A percentile compares a stretch with the other conserved stretches of the same genome.
Conservation (phyloP, 768 basidiomycete species). For the Termitomyces bulborhizus region DNA sequence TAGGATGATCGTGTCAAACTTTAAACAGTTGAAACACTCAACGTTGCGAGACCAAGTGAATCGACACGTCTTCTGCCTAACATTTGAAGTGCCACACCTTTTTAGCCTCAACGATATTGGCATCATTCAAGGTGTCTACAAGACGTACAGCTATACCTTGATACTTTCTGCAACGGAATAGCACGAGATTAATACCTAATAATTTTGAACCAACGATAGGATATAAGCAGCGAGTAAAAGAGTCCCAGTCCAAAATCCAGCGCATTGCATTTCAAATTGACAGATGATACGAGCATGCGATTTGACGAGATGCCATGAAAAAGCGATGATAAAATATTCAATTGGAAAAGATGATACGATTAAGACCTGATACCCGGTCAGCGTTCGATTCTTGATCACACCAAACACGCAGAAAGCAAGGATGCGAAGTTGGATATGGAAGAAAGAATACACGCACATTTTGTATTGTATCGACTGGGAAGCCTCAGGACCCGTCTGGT, state of each 20-base stretch:
- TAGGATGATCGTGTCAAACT: not conserved
- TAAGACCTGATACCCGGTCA: slow-evolving; percentile 74
- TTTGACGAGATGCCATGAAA: not conserved
- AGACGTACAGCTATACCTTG: slow-evolving; percentile 4
- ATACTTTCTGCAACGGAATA: slow-evolving; percentile 1
- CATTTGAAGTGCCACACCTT: not conserved
- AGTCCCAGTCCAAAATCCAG: not conserved
- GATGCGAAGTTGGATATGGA: slow-evolving; percentile 6
- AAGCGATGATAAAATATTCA: not conserved
- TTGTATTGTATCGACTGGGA: slow-evolving; percentile 57
- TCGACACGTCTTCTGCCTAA: not conserved
- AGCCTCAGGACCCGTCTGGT: slow-evolving; percentile 41
- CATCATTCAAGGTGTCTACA: not conserved
- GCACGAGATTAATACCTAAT: slow-evolving; percentile 10
- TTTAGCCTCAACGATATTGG: not conserved
- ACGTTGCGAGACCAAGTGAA: not conserved
- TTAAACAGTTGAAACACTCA: no score
- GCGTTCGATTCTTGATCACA: slow-evolving; percentile 32
- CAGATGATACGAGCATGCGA: not conserved
- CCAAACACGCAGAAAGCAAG: slow-evolving; percentile 12
- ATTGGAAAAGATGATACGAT: slow-evolving; percentile 26
- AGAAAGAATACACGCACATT: slow-evolving; percentile 62
- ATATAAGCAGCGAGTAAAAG: not conserved
- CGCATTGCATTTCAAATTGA: not conserved
- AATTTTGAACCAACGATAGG: not conserved